These are phyloP conservation scores for Coelastrella sp. DNA, from an alignment of 139 green algal genomes.

Conservation along the genomic window DNA sequence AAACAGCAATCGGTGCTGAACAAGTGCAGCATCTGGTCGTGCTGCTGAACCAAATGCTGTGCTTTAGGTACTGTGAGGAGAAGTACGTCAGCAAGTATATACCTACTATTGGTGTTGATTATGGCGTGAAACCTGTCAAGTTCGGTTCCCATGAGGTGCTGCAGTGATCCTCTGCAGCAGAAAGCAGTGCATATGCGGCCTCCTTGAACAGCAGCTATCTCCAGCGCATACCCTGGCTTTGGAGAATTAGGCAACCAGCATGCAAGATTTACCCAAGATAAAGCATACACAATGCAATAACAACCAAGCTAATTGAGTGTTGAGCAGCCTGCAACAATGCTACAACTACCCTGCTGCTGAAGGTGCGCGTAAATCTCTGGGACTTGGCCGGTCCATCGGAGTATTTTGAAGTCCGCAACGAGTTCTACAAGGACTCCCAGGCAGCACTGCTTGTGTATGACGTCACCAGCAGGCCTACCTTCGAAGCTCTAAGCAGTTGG, in stretches of 20 bases:
- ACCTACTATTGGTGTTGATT: slow-evolving; percentile 80
- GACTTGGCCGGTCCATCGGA: slow-evolving; percentile 69
- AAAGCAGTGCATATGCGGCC: too few relatives aligned
- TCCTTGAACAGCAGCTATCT: too few relatives aligned
- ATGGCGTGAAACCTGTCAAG: slow-evolving; percentile 75
- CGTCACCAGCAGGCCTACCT: slow-evolving; percentile 62
- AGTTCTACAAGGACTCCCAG: slow-evolving; percentile 79
- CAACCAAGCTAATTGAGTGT: too few relatives aligned
- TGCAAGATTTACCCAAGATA: too few relatives aligned
- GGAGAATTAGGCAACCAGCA: too few relatives aligned
- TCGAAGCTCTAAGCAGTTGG: slow-evolving; percentile 66
- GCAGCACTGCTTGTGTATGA: slow-evolving; percentile 60
- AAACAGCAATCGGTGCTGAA: too few relatives aligned
- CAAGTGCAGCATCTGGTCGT: not conserved
- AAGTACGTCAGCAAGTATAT: slow-evolving; percentile 80
- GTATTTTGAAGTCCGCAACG: slow-evolving; percentile 69
- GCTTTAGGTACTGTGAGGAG: slow-evolving; percentile 75
- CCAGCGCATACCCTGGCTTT: too few relatives aligned
- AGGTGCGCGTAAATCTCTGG: slow-evolving; percentile 78
- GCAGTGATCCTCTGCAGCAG: too few relatives aligned
- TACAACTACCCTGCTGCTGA: not conserved
- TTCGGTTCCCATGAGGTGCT: slow-evolving; percentile 67
- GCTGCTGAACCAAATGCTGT: too few relatives aligned
- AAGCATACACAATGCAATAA: too few relatives aligned
- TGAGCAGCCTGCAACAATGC: not conserved